Conservation (phyloP, 139 green algal genomes). For the Chlamydomonas sphaeroides region DNA sequence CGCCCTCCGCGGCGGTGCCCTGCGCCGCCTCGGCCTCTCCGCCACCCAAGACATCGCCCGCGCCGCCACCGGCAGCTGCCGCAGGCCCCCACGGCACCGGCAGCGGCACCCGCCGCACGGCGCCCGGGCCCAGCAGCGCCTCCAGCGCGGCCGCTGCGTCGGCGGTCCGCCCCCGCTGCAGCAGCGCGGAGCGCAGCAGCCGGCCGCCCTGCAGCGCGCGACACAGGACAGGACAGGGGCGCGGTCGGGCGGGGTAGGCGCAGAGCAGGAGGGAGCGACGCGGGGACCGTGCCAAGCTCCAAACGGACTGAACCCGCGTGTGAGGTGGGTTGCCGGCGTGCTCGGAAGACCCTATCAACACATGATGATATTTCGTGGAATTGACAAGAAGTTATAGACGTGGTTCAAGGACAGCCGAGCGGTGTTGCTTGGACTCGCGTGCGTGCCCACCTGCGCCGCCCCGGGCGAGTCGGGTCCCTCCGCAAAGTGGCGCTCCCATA, state of each 20-base stretch:
- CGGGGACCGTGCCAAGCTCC: too few relatives aligned
- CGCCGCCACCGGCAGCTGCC: background rate
- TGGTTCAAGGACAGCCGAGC: too few relatives aligned
- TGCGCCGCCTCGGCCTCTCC: background rate
- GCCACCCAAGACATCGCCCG: background rate
- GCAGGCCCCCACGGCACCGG: background rate
- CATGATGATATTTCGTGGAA: too few relatives aligned
- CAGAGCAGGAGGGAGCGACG: too few relatives aligned
- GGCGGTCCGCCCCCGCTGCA: background rate
- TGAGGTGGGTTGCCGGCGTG: too few relatives aligned
- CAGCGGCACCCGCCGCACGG: constrained; percentile 5
- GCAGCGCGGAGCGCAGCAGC: constrained; percentile 14
- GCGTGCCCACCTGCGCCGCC: too few relatives aligned
- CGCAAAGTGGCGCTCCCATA: constrained; percentile 21
- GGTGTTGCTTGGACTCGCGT: too few relatives aligned
- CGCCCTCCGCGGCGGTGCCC: background rate
- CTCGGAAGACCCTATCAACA: too few relatives aligned
- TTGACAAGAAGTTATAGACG: too few relatives aligned
- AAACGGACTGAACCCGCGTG: too few relatives aligned
- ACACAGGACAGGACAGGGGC: too few relatives aligned
- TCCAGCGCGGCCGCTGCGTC: constrained; percentile 12
- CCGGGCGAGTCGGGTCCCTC: background rate
- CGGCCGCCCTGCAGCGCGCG: background rate
- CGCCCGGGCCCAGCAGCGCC: constrained; percentile 15
- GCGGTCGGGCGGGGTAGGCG: too few relatives aligned